Base-by-base conservation (phyloP, 768 basidiomycete species). In the Naganishia onofrii region DNA sequence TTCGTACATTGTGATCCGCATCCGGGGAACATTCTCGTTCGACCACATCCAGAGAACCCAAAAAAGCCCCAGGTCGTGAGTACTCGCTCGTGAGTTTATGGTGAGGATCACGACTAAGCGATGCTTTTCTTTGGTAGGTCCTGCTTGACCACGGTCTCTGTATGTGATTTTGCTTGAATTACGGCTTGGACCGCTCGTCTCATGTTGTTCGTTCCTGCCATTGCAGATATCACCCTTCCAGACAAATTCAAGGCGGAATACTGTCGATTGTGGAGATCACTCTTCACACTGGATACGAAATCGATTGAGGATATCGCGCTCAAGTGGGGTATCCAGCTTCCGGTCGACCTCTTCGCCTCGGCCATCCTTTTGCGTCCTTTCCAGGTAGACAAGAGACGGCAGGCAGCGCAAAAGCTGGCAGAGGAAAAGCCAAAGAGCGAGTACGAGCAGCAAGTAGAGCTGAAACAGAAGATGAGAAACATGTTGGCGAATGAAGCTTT, bases 81-180 rank as follows among this genome's bases (percentile, higher is more conserved):
- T 69, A 17, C 15, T 19, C 32, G 13, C 1, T 10, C 13, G 7
- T 28, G 13, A 28, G 3, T 54, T n/a, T 26, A 2, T n/a, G 44
- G 6, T 52, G 34, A 5, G 10, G 29, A 58, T 23, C 23, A 36
- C 10, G 10, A 17, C 31, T 34, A 32, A 70, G 51, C 9, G 9
- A 65, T n/a, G 53, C 64, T 54, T 23, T 44, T 46, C 17, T 52
- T 19, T 23, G 6, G 84, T 87, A 92, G 71, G 89, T 96, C 36
- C 84, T 96, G 15, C 87, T 97, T 74, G 94, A 97, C 77, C 94
- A 97, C 78, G 94, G 94, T 0, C 83, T 97, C 13, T 96, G 73
- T 74, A 55, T 8, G 73, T 67, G 1, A 28, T 31, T 23, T 31
- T 7, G 26, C 44, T 5, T 13, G 38, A 21, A 23, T 15, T 55